These are phyloP conservation scores for Platanthera zijinensis DNA, from an alignment of 106 monocot genomes.

Conservation along the genomic window DNA sequence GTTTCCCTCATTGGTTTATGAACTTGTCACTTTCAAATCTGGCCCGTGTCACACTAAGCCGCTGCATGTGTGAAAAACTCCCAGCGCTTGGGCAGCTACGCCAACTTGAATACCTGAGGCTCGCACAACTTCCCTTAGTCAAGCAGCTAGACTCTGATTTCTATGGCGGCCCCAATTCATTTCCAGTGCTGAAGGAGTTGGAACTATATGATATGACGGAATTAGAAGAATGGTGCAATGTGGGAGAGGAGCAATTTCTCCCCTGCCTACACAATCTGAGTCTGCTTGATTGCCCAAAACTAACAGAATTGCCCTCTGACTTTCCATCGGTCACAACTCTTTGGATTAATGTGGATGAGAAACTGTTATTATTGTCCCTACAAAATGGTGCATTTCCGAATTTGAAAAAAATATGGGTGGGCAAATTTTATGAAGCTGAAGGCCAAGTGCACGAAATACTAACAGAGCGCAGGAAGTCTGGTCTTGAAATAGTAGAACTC, in stretches of 20 bases:
- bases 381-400: slow-evolving; percentile 14
- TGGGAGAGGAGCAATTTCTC: neutral
- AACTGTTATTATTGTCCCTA: slow-evolving; percentile 13
- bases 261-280: slow-evolving; percentile 13
- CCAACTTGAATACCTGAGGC: slow-evolving; percentile 9
- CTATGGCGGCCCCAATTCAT: slow-evolving; percentile 14
- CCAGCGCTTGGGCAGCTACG: slow-evolving; percentile 16
- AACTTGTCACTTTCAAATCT: slow-evolving; percentile 9
- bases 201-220: neutral
- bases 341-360: slow-evolving; percentile 3
- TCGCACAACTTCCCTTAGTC: neutral
- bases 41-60: slow-evolving; percentile 1
- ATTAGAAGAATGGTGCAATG: slow-evolving; percentile 15
- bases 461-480: too few relatives aligned
- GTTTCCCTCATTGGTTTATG: slow-evolving; percentile 25
- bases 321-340: slow-evolving; percentile 8
- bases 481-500: too few relatives aligned
- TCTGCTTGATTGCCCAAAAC: slow-evolving; percentile 13
- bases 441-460: neutral
- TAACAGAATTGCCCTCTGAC: slow-evolving; percentile 15
- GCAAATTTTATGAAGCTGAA: neutral
- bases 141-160: slow-evolving; percentile 12
- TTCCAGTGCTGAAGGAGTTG: slow-evolving; percentile 17
- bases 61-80: neutral
- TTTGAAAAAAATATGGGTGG: slow-evolving; percentile 4